Evolutionary conservation across 169 alveolate species (phyloP), one percentile per base, ranked within the genome.

Genomic region (Perkinsus olseni): DNA sequence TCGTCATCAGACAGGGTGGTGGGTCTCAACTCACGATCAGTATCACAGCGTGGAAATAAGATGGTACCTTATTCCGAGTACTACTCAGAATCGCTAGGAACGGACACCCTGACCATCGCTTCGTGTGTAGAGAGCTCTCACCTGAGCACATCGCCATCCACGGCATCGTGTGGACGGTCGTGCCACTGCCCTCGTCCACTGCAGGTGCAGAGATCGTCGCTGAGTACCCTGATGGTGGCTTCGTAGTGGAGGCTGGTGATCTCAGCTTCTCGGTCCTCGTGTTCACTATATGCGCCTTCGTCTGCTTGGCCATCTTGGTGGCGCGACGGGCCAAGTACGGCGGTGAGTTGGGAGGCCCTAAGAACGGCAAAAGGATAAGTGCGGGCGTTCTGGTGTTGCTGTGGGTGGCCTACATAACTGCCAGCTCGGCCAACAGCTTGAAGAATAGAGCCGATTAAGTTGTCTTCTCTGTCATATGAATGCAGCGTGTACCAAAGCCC

Each of bases 321-420:
- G 37, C 91, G 24, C 91, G 96, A 74, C 91, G 96, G 93, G 38
- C 31, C 45, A 21, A 38, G 34, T 62, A 92, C 38, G 94, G 94
- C 40, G 95, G 95, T 10, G 95, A 94, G 92, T 21, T 94, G 34
- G 95, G 95, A 0, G 95, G 95, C 4, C 74, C 93, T 13, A 62
- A 62, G 31, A 4, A 62, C 1, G 82, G 82, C 92, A n/a, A n/a
- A 34, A 1, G 36, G 45, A 39, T 38, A n/a, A 91, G 62, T 21
- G 45, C 92, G 0, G 62, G 31, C 37, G 1, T 91, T 6, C 37
- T 38, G 62, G 92, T 91, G n/a, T 8, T 34, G 38, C 39, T 91
- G 21, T 91, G 93, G 93, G 24, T 91, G 38, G 51, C 39, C 82
- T 91, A 91, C 39, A 40, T 91, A 28, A 10, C 37, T 21, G 17